These are phyloP conservation scores for Amaranthus hypochondriacus DNA, from an alignment of 148 eudicot species.

Conservation along the genomic window DNA sequence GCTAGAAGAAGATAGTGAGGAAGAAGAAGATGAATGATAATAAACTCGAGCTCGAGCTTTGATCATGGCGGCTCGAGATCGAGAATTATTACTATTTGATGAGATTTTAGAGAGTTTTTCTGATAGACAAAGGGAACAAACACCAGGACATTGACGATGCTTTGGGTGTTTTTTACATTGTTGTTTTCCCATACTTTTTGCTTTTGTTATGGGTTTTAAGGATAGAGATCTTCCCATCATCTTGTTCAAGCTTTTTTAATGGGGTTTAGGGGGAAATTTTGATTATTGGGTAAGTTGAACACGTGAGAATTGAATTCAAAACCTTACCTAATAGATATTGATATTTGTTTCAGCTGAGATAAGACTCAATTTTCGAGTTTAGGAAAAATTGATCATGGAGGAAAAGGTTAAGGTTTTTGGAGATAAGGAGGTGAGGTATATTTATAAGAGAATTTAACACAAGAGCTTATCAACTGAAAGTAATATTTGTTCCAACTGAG, in stretches of 20 bases:
- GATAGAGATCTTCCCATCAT: neutral
- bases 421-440: no score
- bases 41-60: constrained; percentile 13
- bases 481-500: neutral
- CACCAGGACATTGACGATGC: constrained; percentile 80
- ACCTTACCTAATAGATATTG: neutral
- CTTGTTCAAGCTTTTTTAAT: constrained; percentile 19
- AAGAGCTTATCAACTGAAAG: neutral
- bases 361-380: no score
- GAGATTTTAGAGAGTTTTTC: constrained; percentile 51
- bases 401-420: no score
- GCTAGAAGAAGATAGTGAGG: constrained; percentile 22
- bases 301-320: neutral
- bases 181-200: constrained; percentile 11
- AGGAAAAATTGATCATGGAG: no score
- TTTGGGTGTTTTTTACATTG: constrained; percentile 81
- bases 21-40: constrained; percentile 19
- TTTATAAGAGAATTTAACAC: neutral
- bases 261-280: neutral
- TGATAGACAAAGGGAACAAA: constrained; percentile 65
- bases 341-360: constrained; percentile 2
- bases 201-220: neutral
- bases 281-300: neutral
- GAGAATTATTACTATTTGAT: neutral
- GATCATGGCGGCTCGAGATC: constrained; percentile 5